Evolutionary conservation across 2,329 filamentous ascomycete genomes (phyloP), one percentile per base, ranked within the genome.

Genomic region (Xylaria sp.): DNA sequence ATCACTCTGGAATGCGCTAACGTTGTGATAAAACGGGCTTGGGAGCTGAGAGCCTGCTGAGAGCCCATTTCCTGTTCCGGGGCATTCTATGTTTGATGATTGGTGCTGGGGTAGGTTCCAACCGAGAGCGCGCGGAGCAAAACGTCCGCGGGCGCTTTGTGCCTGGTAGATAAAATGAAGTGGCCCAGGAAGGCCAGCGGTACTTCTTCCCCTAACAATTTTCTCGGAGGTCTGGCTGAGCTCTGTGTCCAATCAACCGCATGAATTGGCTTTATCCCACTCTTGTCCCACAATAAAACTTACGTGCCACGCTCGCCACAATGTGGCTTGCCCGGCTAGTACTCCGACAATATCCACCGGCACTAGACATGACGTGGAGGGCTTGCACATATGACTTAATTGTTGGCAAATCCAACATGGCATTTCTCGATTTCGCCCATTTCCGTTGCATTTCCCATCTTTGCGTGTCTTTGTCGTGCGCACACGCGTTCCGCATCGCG

Each of bases 91-190:
- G 58, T 19, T 27, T 24, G 36, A 12, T 27, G 34, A 67, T 55
- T 61, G 55, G 59, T 21, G 47, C 21, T 47, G 21, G 54, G 50
- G 9, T 6, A 14, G 27, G 32, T 34, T 56, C 21, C 32, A 11
- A 27, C 9, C 17, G 51, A 32, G 7, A 58, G 59, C 12, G 5
- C n/a, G 34, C 68, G 68, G 68, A 69, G 68, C 68, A 69, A 68
- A 67, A 64, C 21, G 17, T 69, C 67, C 67, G 67, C 3, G n/a
- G 1, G 6, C 21, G 50, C 30, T 39, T 47, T 60, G 50, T 54
- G n/a, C 36, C 48, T 48, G 14, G 55, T 36, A 47, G 17, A 19
- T 17, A 17, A n/a, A 9, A 21, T 14, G 17, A 27, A 45, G 6
- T 58, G 30, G 50, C 24, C 19, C 9, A 11, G n/a, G 45, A 21